Base-by-base conservation (phyloP, 2,329 filamentous ascomycete species). In the Calonectria naviculata region DNA sequence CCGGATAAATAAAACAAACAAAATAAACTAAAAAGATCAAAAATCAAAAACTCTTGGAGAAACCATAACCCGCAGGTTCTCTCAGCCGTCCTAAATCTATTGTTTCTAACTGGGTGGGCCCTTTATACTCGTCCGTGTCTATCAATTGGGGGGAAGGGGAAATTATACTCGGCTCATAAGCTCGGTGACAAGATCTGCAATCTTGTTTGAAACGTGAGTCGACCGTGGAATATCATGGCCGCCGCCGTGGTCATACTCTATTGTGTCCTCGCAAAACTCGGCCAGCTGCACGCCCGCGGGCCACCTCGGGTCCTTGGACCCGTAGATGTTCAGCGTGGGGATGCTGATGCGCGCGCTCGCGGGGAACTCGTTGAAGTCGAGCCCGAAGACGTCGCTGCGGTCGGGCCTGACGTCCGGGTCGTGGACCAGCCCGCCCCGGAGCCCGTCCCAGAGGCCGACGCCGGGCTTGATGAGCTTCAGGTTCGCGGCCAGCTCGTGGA, bases 241-340 rank as follows among this genome's bases (percentile, higher is more conserved):
- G 29, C 63, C 63, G 13, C 63, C 63, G 15, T 65, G 63, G n/a
- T 65, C 63, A 34, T 34, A 65, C 49, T 65, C 63, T 28, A 65
- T 10, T 9, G 47, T 42, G 6, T 65, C 63, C 1, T 65, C 63
- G 28, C 63, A 65, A 17, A 65, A 65, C 24, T 65, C 63, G 0
- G 63, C 63, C 26, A 65, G 38, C 36, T 65, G 63, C 9, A 65
- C 52, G n/a, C 63, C 63, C 4, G 63, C 63, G 7, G 63, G 63
- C 63, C 63, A 65, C 3, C 63, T 44, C 4, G 63, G 63, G 49
- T 65, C 63, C 49, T 65, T 65, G 38, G 63, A 65, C 12, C 63
- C 63, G 38, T 65, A 65, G n/a, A 65, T 56, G 21, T 65, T 52
- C 19, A 56, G 47, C 4, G 63, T 65, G 17, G 63, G 63, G 26